Evolutionary conservation across 306 rosid species (phyloP).

Genomic region (Luffa aegyptiaca): DNA sequence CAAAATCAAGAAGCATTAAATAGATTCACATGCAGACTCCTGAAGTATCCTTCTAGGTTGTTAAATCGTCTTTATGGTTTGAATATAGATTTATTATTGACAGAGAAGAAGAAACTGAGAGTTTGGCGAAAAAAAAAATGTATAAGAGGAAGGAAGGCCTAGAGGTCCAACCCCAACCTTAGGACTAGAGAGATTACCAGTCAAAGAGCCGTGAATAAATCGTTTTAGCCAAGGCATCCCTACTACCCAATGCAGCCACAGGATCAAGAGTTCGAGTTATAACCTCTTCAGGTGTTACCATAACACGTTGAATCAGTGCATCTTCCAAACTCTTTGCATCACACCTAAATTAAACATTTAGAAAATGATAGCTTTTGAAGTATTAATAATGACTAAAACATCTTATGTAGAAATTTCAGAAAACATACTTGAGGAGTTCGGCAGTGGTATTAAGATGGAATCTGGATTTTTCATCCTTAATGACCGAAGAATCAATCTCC

Average conservation of each 20-base stretch:
- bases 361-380: constrained; percentile 5
- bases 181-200: constrained; percentile 49
- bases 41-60: background rate
- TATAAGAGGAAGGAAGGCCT: constrained; percentile 14
- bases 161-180: background rate
- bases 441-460: constrained; percentile 85
- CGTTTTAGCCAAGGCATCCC: constrained; percentile 96
- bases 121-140: background rate
- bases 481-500: constrained; percentile 90
- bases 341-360: constrained; percentile 40
- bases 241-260: constrained; percentile 82
- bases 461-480: constrained; percentile 87
- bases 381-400: constrained; percentile 12
- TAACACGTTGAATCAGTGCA: constrained; percentile 91
- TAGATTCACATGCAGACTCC: background rate
- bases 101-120: background rate
- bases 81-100: background rate
- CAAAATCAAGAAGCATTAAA: constrained; percentile 6
- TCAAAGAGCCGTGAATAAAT: constrained; percentile 94
- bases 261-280: constrained; percentile 99
- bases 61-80: background rate
- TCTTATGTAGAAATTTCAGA: constrained; percentile 12
- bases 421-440: constrained; percentile 72
- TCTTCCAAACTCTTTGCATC: constrained; percentile 96
- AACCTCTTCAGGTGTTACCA: constrained; percentile 98